Base-by-base conservation (phyloP, 2,329 filamentous ascomycete species). In the Nothophaeocryptopus gaeumannii region DNA sequence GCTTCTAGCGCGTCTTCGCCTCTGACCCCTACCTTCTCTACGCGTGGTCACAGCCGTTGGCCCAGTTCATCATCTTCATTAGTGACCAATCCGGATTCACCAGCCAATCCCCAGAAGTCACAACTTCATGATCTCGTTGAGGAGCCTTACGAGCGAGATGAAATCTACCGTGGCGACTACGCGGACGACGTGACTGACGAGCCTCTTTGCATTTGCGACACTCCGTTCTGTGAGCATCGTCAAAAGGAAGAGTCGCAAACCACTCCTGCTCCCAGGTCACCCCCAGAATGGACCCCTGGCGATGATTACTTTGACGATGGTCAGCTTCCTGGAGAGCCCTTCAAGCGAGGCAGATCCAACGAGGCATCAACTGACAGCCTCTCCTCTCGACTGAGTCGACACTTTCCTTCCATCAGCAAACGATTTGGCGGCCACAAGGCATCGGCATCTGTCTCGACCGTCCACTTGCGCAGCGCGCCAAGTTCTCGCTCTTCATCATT, bases 51-150 rank as follows among this genome's bases (percentile, higher is more conserved):
- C 67, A 72, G 80, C 41, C 79, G 83, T 60, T 82, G 81, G 60
- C 80, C 84, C 16, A 92, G 88, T 71, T 93, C 89, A 0, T 78
- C 80, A 26, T 95, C 90, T 1, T 95, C 90, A 5, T 75, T 89
- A 49, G 85, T 87, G 48, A 77, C 88, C 8, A 73, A 77, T 30
- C 74, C 80, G 70, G 55, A 84, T 77, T 47, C 85, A 77, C 52
- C 84, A 78, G 51, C 78, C 72, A 64, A 61, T 34, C 43, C 76
- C 5, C 49, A 55, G 15, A 50, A 54, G 74, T 73, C 80, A 0
- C 88, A 88, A 45, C 76, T 96, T 54, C 86, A 89, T 12, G 88
- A 93, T 62, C 86, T 96, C 14, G 81, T 90, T 63, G 91, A 96
- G 68, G 90, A 95, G 63, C 84, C 86, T 2, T 72, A 83, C 36